Conservation (phyloP, 2,329 filamentous ascomycete genomes). For the Triangularia verruculosa region DNA sequence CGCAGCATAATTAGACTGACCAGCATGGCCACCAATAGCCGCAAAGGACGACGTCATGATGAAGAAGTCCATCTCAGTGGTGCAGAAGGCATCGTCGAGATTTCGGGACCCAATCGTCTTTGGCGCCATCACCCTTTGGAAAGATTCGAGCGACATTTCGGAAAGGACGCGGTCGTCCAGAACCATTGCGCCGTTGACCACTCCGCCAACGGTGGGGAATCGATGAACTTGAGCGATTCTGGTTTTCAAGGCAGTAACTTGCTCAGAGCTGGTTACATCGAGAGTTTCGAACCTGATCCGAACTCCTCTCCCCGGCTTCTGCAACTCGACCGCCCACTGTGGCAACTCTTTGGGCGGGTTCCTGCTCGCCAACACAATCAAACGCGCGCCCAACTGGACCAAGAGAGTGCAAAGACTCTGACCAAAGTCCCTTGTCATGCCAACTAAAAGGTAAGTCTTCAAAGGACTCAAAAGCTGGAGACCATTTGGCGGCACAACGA, state of each 20-base stretch:
- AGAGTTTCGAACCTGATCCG: constrained; percentile 27
- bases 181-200: constrained; percentile 46
- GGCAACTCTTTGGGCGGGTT: constrained; percentile 32
- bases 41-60: constrained; percentile 47
- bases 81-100: constrained; percentile 37
- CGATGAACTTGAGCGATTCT: constrained; percentile 22
- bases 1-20: constrained; percentile 44
- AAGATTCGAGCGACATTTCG: constrained; percentile 38
- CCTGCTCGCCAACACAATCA: constrained; percentile 42
- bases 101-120: constrained; percentile 42
- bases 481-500: constrained; percentile 28
- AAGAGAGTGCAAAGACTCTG: constrained; percentile 43
- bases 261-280: constrained; percentile 31
- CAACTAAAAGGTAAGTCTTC: constrained; percentile 41
- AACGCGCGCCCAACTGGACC: constrained; percentile 36
- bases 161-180: constrained; percentile 43
- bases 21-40: constrained; percentile 42
- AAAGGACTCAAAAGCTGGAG: constrained; percentile 31
- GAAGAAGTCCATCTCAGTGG: constrained; percentile 41
- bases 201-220: constrained; percentile 34
- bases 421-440: constrained; percentile 44
- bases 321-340: constrained; percentile 35
- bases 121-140: constrained; percentile 39
- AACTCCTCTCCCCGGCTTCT: constrained; percentile 24
- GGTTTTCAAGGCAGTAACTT: constrained; percentile 31